Evolutionary conservation across 2,329 filamentous ascomycete genomes (phyloP).

Genomic region (Cordyceps cateniannulata): DNA sequence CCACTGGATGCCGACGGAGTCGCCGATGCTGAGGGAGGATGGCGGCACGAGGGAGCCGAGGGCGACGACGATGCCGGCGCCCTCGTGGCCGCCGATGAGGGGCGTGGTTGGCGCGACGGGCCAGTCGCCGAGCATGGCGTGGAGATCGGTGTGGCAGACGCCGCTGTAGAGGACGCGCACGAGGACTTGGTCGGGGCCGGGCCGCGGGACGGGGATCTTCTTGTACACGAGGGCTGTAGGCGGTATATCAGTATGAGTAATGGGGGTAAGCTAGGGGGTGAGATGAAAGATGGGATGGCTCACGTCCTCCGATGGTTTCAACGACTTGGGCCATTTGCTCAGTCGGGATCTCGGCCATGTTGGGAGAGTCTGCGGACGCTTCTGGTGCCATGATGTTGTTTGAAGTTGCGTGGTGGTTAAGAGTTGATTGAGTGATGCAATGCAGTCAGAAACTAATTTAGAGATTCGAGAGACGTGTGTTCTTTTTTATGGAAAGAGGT

Average conservation of each 20-base stretch:
- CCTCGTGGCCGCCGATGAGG: slow-evolving; percentile 74
- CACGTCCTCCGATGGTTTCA: slow-evolving; percentile 70
- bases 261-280: no score
- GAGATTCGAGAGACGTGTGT: no score
- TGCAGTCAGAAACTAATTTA: background rate
- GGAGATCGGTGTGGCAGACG: slow-evolving; percentile 81
- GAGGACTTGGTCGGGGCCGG: slow-evolving; percentile 84
- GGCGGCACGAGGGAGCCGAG: slow-evolving; percentile 71
- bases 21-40: slow-evolving; percentile 70
- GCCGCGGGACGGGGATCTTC: slow-evolving; percentile 73
- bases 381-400: background rate
- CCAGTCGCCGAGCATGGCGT: slow-evolving; percentile 85
- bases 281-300: slow-evolving; percentile 19
- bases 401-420: background rate
- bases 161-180: slow-evolving; percentile 87
- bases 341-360: slow-evolving; percentile 55
- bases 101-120: slow-evolving; percentile 75
- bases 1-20: slow-evolving; percentile 88
- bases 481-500: no score
- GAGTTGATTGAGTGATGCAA: background rate
- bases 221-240: slow-evolving; percentile 59
- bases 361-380: background rate
- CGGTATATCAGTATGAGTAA: slow-evolving; percentile 16
- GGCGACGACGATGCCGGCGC: slow-evolving; percentile 78
- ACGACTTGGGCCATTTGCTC: slow-evolving; percentile 91